Base-by-base conservation (phyloP, 2,329 filamentous ascomycete species). In the Xylaria sp. region DNA sequence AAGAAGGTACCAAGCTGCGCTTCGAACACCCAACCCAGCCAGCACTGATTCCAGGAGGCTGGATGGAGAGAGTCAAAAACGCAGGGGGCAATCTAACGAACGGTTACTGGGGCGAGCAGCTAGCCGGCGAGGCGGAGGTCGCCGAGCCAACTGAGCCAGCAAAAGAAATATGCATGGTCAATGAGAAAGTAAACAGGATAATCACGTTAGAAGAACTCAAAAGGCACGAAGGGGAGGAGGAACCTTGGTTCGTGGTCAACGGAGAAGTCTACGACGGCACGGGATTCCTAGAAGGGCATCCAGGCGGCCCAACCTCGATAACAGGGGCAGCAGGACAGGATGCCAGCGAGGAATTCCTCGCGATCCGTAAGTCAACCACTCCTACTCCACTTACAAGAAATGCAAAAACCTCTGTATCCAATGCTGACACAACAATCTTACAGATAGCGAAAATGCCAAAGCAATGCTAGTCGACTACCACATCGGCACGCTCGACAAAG, bases 21-120 rank as follows among this genome's bases (percentile, higher is more conserved):
- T 98, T 98, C 74, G 94, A 97, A 79, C 94, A 98, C 75, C 94
- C 94, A 0, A 97, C 94, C 2, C 91, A 94, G 72, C 93, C 94
- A 7, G 90, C 91, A 0, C 80, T 94, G 46, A 90, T 91, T 72
- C 86, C 91, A 0, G 92, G 92, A 15, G 94, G 94, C 0, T 98
- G 94, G 94, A 97, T 98, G 94, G 94, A 97, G 76, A 86, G 91
- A 18, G 91, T 96, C 28, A 97, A 97, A 80, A 94, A 93, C 72
- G 84, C 86, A 0, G 94, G 94, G 1, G 93, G 94, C 0, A 90
- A 97, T 76, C 83, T 97, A 20, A 84, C 86, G 7, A 97, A 97
- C 74, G 92, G 93, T 0, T 91, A 90, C 76, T 97, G 94, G 94
- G 94, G 94, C 8, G 93, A 97, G 78, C 89, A 84, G 70, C 80